Conservation (phyloP, 176 grass and related monocot species). For the Ananas comosus region DNA sequence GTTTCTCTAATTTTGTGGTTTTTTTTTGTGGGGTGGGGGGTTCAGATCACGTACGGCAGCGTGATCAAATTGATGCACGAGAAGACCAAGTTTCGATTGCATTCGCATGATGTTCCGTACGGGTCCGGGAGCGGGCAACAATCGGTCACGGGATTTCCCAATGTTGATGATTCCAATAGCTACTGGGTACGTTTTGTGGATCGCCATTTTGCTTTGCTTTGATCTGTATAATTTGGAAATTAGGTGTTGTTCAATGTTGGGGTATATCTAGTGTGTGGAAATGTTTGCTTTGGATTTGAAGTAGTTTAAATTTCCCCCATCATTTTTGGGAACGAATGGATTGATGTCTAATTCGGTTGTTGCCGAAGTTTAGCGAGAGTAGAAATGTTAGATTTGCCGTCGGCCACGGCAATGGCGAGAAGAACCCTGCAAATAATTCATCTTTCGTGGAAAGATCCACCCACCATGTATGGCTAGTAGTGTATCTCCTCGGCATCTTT, state of each 20-base stretch:
- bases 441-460: too few species aligned
- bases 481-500: too few species aligned
- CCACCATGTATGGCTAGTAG: too few species aligned
- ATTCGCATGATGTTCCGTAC: conserved; percentile 77
- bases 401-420: too few species aligned
- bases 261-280: too few species aligned
- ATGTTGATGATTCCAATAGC: conserved; percentile 66
- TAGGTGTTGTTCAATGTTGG: neutral
- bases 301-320: too few species aligned
- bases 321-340: too few species aligned
- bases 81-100: conserved; percentile 61
- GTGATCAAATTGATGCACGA: conserved; percentile 76
- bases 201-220: neutral
- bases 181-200: conserved; percentile 47
- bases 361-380: too few species aligned
- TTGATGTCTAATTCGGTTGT: too few species aligned
- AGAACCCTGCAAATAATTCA: too few species aligned
- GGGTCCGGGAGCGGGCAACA: conserved; percentile 78
- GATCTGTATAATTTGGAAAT: neutral
- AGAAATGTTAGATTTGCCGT: too few species aligned
- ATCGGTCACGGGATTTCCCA: conserved; percentile 60
- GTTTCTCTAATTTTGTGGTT: neutral
- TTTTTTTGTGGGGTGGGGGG: conserved; percentile 11
- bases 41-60: conserved; percentile 48
- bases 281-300: too few species aligned